phyloP scores from a whole-genome alignment of 768 basidiomycete genomes.

The Leccinum arenicola region DNA sequence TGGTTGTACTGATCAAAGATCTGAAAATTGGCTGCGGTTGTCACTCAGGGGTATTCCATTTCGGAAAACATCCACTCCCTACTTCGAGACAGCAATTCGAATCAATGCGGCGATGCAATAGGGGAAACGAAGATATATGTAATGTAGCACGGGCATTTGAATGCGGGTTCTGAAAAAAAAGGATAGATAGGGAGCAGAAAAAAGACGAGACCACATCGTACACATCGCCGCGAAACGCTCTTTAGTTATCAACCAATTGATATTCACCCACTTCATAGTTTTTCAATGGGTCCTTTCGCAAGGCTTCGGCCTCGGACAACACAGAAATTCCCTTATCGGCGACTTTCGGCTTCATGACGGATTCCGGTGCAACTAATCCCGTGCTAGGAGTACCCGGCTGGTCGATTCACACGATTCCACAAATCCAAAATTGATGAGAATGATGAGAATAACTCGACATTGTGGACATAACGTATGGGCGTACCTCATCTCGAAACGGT shows the following conservation, averaged over 20 bases:
- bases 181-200: slow-evolving; percentile 18
- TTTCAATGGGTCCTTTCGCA: slow-evolving; percentile 78
- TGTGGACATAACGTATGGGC: slow-evolving; percentile 18
- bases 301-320: slow-evolving; percentile 70
- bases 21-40: slow-evolving; percentile 9
- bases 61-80: not conserved
- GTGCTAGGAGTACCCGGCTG: slow-evolving; percentile 26
- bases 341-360: slow-evolving; percentile 68
- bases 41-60: slow-evolving; percentile 20
- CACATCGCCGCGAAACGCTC: not conserved
- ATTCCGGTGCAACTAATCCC: slow-evolving; percentile 40
- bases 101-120: not conserved
- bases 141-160: not conserved
- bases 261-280: slow-evolving; percentile 50
- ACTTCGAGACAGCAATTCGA: not conserved
- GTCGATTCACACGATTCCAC: slow-evolving; percentile 5
- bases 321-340: slow-evolving; percentile 40
- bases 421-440: not conserved
- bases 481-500: slow-evolving; percentile 73
- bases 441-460: slow-evolving; percentile 8
- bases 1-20: slow-evolving; percentile 3
- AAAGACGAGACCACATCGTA: not conserved
- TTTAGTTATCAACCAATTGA: slow-evolving; percentile 23
- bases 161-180: not conserved
- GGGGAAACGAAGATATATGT: not conserved